Evolutionary conservation across 2,329 filamentous ascomycete species (phyloP).

Genomic region (Botrytis fabae): DNA sequence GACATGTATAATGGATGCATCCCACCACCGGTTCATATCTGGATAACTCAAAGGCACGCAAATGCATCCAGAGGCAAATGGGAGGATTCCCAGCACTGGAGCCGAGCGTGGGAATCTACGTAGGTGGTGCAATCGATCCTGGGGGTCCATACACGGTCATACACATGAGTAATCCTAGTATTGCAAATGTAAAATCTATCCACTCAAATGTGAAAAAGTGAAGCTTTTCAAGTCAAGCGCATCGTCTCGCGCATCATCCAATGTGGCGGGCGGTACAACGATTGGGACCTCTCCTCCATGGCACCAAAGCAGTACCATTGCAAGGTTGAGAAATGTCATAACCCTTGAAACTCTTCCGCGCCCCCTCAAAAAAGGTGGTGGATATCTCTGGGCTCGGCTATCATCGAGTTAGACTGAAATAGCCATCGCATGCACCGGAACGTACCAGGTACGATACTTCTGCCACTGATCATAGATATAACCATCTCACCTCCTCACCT

Average conservation of each 20-base stretch:
- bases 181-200: no score
- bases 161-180: neutral
- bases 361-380: neutral
- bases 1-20: neutral
- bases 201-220: neutral
- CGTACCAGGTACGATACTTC: neutral
- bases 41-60: no score
- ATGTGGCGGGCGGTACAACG: neutral
- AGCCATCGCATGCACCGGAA: neutral
- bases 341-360: slow-evolving; percentile 6
- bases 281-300: neutral
- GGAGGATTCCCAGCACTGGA: neutral
- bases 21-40: neutral
- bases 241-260: neutral
- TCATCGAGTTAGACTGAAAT: slow-evolving; percentile 10
- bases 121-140: neutral
- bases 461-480: slow-evolving; percentile 2
- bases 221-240: neutral
- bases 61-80: neutral
- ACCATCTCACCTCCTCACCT: slow-evolving; percentile 8
- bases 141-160: neutral
- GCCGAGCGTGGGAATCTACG: neutral
- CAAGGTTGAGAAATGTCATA: neutral
- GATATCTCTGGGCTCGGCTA: slow-evolving; percentile 9
- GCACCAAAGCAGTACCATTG: neutral